phyloP scores from a whole-genome alignment of 345 rosid species.

The Orychophragmus violaceus region DNA sequence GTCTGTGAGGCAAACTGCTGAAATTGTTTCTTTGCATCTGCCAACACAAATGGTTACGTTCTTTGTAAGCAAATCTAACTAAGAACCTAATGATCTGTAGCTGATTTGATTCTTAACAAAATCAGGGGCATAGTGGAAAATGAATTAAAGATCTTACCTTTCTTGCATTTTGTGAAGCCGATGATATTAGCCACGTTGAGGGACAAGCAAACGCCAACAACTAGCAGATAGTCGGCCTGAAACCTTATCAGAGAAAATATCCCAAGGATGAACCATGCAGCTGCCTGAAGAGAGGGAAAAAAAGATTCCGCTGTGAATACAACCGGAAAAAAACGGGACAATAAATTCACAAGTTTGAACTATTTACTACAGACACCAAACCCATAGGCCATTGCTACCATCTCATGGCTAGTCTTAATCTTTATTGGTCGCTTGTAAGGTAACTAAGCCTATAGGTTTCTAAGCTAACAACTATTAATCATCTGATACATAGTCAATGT shows the following conservation, averaged over 20 bases:
- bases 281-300: constrained; percentile 36
- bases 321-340: neutral
- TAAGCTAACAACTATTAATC: neutral
- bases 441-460: neutral
- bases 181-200: constrained; percentile 59
- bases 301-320: neutral
- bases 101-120: neutral
- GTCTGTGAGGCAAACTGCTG: constrained; percentile 62
- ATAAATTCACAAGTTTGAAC: neutral
- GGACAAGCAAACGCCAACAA: constrained; percentile 59
- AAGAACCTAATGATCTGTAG: neutral
- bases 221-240: constrained; percentile 61
- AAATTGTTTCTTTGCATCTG: constrained; percentile 59
- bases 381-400: constrained; percentile 6
- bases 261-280: constrained; percentile 52
- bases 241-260: constrained; percentile 55
- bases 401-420: constrained; percentile 1
- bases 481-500: neutral
- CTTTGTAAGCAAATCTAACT: neutral
- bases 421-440: neutral
- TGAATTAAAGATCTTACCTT: constrained; percentile 38
- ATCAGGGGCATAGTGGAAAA: neutral
- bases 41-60: constrained; percentile 3
- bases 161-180: constrained; percentile 67
- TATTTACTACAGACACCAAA: neutral